A percentile compares a stretch with the other conserved stretches of the same genome.
These are phyloP conservation scores for Psilocybe cubensis DNA, from an alignment of 768 basidiomycete species.

Conservation along the genomic window DNA sequence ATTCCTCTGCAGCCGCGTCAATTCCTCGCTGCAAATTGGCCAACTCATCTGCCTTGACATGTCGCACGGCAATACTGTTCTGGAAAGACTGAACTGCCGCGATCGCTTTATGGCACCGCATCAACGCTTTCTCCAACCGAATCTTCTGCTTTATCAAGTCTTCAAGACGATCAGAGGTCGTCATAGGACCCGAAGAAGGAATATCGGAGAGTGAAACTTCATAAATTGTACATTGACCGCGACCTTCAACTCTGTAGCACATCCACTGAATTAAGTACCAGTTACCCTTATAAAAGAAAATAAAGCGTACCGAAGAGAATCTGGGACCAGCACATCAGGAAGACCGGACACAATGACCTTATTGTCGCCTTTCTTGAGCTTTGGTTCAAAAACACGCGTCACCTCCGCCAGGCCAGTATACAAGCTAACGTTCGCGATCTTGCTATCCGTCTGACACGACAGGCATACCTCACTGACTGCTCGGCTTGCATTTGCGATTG, in stretches of 20 bases:
- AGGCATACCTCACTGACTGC: no score
- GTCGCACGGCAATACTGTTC: constrained; percentile 33
- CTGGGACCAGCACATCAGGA: constrained; percentile 29
- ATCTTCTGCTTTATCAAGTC: constrained; percentile 29
- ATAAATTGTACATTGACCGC: constrained; percentile 47
- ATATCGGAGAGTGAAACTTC: constrained; percentile 40
- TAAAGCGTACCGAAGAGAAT: constrained; percentile 30
- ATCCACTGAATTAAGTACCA: constrained; percentile 23
- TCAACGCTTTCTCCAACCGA: constrained; percentile 29
- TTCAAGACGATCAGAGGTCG: constrained; percentile 28
- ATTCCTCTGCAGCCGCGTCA: constrained; percentile 32
- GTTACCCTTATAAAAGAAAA: constrained; percentile 9
- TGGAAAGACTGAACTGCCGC: constrained; percentile 37
- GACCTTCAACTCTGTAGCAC: constrained; percentile 44
- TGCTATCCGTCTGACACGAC: no score
- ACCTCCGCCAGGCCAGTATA: constrained; percentile 38
- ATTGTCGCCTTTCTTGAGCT: constrained; percentile 32
- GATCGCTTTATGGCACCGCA: constrained; percentile 30
- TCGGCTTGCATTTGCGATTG: no score
- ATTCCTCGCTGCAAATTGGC: constrained; percentile 32
- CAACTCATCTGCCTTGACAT: constrained; percentile 31
- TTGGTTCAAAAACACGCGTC: constrained; percentile 32
- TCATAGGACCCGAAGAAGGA: constrained; percentile 17
- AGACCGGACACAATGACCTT: constrained; percentile 33
- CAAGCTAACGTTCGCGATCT: constrained; percentile 35